phyloP scores from a whole-genome alignment of 2,329 filamentous ascomycete genomes.

The Dactylonectria estremocensis region DNA sequence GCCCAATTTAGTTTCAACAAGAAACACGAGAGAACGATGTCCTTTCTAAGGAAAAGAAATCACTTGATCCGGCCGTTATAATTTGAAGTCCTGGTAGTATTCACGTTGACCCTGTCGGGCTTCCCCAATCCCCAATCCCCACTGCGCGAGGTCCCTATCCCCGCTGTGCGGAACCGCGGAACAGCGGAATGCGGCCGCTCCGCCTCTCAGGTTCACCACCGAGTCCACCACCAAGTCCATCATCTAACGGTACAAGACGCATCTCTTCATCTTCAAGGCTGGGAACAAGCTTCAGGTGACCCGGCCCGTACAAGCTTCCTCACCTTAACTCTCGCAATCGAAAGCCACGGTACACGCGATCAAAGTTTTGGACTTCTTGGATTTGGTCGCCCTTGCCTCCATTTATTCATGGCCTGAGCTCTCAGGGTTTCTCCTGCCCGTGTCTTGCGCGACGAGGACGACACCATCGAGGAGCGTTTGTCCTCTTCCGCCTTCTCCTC shows the following conservation, averaged over 20 bases:
- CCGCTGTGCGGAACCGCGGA: conserved; percentile 9
- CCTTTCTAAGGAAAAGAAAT: conserved; percentile 11
- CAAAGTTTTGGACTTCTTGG: neutral
- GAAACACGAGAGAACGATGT: conserved; percentile 41
- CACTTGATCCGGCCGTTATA: neutral
- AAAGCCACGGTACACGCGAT: neutral
- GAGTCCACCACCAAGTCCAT: conserved; percentile 9
- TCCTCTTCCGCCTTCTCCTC: neutral
- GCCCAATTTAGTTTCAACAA: too few species aligned
- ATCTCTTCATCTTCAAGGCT: conserved; percentile 17
- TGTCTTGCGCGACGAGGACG: neutral
- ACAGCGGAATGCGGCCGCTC: conserved; percentile 23
- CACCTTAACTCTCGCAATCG: conserved; percentile 1
- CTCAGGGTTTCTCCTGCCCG: neutral
- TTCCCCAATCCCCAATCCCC: conserved; percentile 10
- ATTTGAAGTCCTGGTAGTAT: neutral
- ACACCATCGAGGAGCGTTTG: neutral
- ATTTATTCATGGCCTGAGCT: neutral
- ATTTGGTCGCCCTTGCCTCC: neutral
- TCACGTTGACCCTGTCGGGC: neutral
- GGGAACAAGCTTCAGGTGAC: conserved; percentile 12
- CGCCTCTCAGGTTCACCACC: neutral
- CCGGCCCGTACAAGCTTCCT: conserved; percentile 7
- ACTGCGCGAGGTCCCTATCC: neutral
- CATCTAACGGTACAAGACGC: neutral